These are phyloP conservation scores for Lonicera japonica DNA, from an alignment of 129 eudicot species.

Conservation along the genomic window DNA sequence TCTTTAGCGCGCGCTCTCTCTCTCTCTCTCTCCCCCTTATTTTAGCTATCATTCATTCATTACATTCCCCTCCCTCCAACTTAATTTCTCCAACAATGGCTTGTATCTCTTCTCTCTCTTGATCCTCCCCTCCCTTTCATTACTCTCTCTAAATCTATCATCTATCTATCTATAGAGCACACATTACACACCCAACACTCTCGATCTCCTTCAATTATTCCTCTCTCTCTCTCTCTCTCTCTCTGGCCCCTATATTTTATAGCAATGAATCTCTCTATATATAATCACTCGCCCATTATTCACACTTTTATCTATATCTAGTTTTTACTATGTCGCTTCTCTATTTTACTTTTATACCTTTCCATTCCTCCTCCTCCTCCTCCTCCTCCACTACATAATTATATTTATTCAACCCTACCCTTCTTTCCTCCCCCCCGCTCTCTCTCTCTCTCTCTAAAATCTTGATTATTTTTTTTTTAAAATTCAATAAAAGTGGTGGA, in stretches of 20 bases:
- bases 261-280: too few relatives aligned
- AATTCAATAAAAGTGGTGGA: not conserved
- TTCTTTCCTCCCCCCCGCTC: constrained; percentile 15
- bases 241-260: too few relatives aligned
- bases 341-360: not conserved
- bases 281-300: too few relatives aligned
- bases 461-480: constrained; percentile 8
- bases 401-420: constrained; percentile 19
- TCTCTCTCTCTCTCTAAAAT: constrained; percentile 18
- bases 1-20: too few relatives aligned
- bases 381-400: constrained; percentile 16
- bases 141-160: not conserved
- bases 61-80: not conserved
- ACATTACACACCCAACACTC: too few relatives aligned
- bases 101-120: constrained; percentile 11
- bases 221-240: too few relatives aligned
- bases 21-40: too few relatives aligned
- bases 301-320: too few relatives aligned
- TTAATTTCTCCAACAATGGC: too few relatives aligned
- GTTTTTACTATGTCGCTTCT: not conserved
- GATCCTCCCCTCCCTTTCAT: not conserved
- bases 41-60: too few relatives aligned
- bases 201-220: too few relatives aligned
- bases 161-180: not conserved
- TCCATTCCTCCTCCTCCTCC: not conserved